Base-by-base conservation (phyloP, 257 asterid species). In the Petrea volubilis region DNA sequence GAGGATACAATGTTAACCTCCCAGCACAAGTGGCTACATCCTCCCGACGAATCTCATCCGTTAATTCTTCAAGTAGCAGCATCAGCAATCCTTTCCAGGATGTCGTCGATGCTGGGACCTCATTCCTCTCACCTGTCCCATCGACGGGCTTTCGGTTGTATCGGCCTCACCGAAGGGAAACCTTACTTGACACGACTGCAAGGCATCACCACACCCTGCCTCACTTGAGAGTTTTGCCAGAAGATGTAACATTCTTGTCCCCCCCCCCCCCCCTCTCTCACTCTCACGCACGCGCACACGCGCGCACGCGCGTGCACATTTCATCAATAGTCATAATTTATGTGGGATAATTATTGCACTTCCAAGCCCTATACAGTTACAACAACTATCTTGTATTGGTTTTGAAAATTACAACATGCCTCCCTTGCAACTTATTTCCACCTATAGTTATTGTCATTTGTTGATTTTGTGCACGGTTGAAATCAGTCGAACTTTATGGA, bases 161-260 rank as follows among this genome's bases (percentile, higher is more conserved):
- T 77, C 64, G 84, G 75, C 95, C 93, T 68, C 91, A 75, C 55
- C 83, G 70, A 34, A 83, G 96, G 81, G 96, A 87, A 61, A 77
- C 81, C 73, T 58, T 81, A 58, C 56, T 74, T 17, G 93, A 78
- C 55, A 44, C 86, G 60, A 81, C 59, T 75, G 63, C 71, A 28
- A 77, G 90, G 75, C 90, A n/a, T n/a, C n/a, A 79, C 50, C 86
- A 78, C 18, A 79, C 43, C 74, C 65, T 83, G 73, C 88, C 92
- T 69, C 85, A 81, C 69, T 68, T 86, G 85, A 84, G 96, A 88
- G 78, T 87, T 83, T 75, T 90, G 62, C 96, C 93, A 17, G 90
- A 88, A 83, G 89, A 90, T 76, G 97, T 87, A 90, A 80, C 58
- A 10, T 52, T 36, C 76, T 53, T 44, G 27, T 28, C 34, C 62